Evolutionary conservation across 1,284 basidiomycete species (phyloP).

Genomic region (Naganishia albida): DNA sequence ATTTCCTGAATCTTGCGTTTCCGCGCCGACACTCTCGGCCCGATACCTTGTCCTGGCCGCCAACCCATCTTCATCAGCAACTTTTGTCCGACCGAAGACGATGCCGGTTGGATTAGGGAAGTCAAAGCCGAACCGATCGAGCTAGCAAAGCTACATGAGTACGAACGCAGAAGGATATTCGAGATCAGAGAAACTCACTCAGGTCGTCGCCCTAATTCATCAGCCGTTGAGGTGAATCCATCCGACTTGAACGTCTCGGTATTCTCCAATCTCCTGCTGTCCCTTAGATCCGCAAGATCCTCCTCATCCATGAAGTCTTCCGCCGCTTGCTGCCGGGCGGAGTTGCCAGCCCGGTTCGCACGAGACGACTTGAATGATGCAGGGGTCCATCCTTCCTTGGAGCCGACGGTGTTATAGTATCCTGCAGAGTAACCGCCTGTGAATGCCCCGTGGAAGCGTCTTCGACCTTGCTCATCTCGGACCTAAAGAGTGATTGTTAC

Average conservation of each 20-base stretch:
- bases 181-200: slow-evolving; percentile 15
- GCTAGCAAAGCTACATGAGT: slow-evolving; percentile 20
- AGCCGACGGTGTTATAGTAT: slow-evolving; percentile 94
- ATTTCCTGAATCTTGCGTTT: slow-evolving; percentile 71
- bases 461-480: slow-evolving; percentile 87
- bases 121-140: slow-evolving; percentile 54
- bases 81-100: slow-evolving; percentile 68
- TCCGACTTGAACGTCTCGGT: slow-evolving; percentile 54
- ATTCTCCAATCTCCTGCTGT: slow-evolving; percentile 68
- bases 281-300: slow-evolving; percentile 78
- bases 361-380: slow-evolving; percentile 86
- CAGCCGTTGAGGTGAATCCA: slow-evolving; percentile 64
- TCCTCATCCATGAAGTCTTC: slow-evolving; percentile 99
- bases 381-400: slow-evolving; percentile 96
- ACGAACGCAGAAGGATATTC: slow-evolving; percentile 29
- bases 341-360: slow-evolving; percentile 64
- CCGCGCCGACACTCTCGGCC: slow-evolving; percentile 79
- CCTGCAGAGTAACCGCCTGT: slow-evolving; percentile 97
- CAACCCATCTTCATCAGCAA: slow-evolving; percentile 95
- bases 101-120: slow-evolving; percentile 47
- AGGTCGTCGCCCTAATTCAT: slow-evolving; percentile 49
- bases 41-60: slow-evolving; percentile 87
- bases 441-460: slow-evolving; percentile 93
- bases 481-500: slow-evolving; percentile 62
- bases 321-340: slow-evolving; percentile 56